These are phyloP conservation scores for Pistacia vera DNA, from an alignment of 345 rosid species.

Conservation along the genomic window DNA sequence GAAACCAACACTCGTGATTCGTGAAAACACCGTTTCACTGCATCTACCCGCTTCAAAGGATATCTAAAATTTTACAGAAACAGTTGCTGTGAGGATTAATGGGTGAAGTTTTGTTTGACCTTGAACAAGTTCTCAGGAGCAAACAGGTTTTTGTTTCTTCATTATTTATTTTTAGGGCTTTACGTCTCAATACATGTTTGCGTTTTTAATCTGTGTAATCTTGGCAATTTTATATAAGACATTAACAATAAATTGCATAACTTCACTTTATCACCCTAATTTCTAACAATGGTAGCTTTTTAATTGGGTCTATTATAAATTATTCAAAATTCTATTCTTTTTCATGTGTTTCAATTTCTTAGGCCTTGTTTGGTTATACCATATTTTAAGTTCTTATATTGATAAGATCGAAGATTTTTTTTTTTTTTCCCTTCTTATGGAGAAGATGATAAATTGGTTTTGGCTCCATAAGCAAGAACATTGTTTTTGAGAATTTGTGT, in stretches of 20 bases:
- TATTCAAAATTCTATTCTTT: not conserved
- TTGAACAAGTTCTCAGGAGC: conserved; percentile 37
- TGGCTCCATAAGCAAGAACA: not conserved
- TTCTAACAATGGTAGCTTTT: not conserved
- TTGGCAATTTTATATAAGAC: not conserved
- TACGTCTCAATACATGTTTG: not conserved
- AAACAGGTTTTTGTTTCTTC: conserved; percentile 31
- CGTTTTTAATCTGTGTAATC: not conserved
- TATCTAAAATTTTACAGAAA: not conserved
- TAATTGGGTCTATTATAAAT: not conserved
- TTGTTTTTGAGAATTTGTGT: not conserved
- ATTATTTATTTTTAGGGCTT: not conserved
- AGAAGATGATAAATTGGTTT: not conserved
- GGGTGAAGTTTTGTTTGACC: conserved; percentile 43
- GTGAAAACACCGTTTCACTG: not conserved
- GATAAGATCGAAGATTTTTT: not conserved
- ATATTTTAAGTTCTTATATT: not conserved
- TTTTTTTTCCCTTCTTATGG: not conserved
- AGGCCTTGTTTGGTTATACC: not conserved
- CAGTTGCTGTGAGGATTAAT: conserved; percentile 21
- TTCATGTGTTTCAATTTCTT: not conserved
- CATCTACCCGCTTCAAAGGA: not conserved
- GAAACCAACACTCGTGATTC: not conserved
- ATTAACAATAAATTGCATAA: not conserved
- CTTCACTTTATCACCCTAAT: not conserved